Evolutionary conservation across 768 basidiomycete genomes (phyloP).

Genomic region (Kwoniella bestiolae): DNA sequence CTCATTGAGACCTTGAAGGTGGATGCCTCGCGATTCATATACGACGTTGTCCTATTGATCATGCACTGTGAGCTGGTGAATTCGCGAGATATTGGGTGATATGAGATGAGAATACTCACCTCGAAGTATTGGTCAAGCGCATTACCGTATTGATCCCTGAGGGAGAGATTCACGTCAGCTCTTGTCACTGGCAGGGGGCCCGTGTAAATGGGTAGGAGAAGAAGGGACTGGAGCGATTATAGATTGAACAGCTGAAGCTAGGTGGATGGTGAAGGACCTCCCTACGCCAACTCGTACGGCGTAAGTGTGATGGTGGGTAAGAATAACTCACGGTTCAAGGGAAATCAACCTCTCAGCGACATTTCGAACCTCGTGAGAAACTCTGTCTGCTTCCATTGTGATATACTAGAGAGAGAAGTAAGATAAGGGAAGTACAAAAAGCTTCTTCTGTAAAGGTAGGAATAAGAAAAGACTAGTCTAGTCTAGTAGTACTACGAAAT

Average conservation of each 20-base stretch:
- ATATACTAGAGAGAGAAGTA: not conserved
- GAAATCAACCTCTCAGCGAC: constrained; percentile 37
- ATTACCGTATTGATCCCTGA: constrained; percentile 37
- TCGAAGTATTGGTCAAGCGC: constrained; percentile 46
- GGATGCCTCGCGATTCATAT: constrained; percentile 19
- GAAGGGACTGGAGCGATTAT: not conserved
- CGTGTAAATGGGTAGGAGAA: not conserved
- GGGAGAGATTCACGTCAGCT: not conserved
- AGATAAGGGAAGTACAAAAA: not conserved
- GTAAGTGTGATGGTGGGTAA: not conserved
- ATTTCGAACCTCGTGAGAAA: constrained; percentile 19
- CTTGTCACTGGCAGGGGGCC: no score
- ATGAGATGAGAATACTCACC: constrained; percentile 19
- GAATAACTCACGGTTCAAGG: constrained; percentile 40
- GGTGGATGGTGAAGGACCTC: not conserved
- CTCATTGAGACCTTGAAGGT: constrained; percentile 29
- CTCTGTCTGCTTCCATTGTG: constrained; percentile 33
- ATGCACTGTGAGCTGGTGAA: not conserved
- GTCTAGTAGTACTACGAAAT: not conserved
- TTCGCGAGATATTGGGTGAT: not conserved
- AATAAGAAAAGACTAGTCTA: not conserved
- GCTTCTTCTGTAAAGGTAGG: not conserved
- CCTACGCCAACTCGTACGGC: no score
- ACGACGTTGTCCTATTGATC: constrained; percentile 27
- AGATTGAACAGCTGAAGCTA: not conserved